These are phyloP conservation scores for Aspergillus costaricaensis DNA, from an alignment of 2,329 filamentous ascomycete genomes.

Conservation along the genomic window DNA sequence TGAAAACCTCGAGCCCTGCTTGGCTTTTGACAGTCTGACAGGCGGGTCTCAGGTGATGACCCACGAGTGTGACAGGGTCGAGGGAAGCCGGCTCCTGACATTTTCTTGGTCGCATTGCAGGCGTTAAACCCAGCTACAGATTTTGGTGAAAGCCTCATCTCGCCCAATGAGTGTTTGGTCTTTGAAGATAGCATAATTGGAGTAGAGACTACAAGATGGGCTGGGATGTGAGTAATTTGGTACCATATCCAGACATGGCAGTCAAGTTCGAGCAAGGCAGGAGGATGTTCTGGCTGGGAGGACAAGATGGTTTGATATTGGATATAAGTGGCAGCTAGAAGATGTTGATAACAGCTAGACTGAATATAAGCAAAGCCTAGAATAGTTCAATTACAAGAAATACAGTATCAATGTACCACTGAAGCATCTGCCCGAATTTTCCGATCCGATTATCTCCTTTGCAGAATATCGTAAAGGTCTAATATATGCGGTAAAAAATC, in stretches of 20 bases:
- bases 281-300: slow-evolving; percentile 25
- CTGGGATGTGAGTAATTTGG: slow-evolving; percentile 40
- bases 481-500: too few species aligned
- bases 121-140: slow-evolving; percentile 16
- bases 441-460: too few species aligned
- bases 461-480: too few species aligned
- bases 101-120: slow-evolving; percentile 29
- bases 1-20: slow-evolving; percentile 27
- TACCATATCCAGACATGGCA: slow-evolving; percentile 35
- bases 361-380: slow-evolving; percentile 38
- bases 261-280: slow-evolving; percentile 34
- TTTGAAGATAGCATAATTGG: slow-evolving; percentile 38
- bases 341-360: slow-evolving; percentile 43
- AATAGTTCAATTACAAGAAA: slow-evolving; percentile 42
- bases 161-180: slow-evolving; percentile 35
- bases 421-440: too few species aligned
- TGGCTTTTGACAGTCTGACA: slow-evolving; percentile 17
- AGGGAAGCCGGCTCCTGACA: slow-evolving; percentile 31
- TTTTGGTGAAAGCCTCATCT: slow-evolving; percentile 12
- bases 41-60: slow-evolving; percentile 24
- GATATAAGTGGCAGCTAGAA: slow-evolving; percentile 45
- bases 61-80: slow-evolving; percentile 22
- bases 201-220: slow-evolving; percentile 34
- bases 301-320: slow-evolving; percentile 28
- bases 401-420: slow-evolving; percentile 33